Conservation (phyloP, 306 rosid species). For the Acacia crassicarpa region DNA sequence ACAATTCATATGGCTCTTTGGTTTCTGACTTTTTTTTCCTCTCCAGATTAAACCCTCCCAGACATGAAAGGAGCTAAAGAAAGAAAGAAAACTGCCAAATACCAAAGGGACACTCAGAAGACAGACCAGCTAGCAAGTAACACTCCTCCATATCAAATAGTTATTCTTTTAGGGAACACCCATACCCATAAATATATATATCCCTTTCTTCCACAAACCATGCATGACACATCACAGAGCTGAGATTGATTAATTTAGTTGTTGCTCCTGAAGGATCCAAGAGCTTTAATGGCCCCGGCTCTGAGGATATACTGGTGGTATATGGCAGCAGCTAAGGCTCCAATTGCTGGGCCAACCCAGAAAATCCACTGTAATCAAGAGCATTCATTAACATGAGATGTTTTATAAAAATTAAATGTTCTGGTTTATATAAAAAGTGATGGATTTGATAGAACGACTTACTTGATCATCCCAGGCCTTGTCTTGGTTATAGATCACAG, state of each 20-base stretch:
- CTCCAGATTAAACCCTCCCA: not conserved
- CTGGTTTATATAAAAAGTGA: not conserved
- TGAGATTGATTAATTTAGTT: constrained; percentile 29
- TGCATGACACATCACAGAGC: not conserved
- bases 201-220: not conserved
- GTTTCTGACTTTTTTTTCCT: not conserved
- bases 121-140: constrained; percentile 22
- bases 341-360: constrained; percentile 93
- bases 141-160: constrained; percentile 40
- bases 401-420: not conserved
- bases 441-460: not conserved
- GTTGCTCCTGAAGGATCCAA: constrained; percentile 99
- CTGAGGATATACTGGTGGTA: constrained; percentile 84
- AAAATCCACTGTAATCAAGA: constrained; percentile 74
- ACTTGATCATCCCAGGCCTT: constrained; percentile 93
- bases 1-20: constrained; percentile 47
- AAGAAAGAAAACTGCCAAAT: constrained; percentile 3
- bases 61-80: not conserved
- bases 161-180: constrained; percentile 38
- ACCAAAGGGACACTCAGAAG: constrained; percentile 31
- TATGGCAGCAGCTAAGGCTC: constrained; percentile 83
- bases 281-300: constrained; percentile 91
- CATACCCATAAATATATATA: not conserved
- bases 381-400: not conserved
- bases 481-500: constrained; percentile 65